Conservation (phyloP, 1,139 yeast genomes). For the Wickerhamomyces sp. region DNA sequence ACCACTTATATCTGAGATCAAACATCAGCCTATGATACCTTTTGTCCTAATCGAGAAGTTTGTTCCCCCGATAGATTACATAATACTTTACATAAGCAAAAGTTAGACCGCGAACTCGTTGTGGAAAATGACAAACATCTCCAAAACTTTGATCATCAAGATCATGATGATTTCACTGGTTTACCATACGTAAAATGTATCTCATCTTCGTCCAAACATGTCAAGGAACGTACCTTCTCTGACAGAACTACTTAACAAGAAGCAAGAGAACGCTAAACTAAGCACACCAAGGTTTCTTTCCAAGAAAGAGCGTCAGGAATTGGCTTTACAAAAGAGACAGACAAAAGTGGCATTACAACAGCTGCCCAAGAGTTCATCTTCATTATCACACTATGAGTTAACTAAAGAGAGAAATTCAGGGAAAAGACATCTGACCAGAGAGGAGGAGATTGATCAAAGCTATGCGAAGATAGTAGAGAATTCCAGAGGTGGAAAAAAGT, state of each 20-base stretch:
- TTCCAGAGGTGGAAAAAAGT: slow-evolving; percentile 30
- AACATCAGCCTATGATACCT: too few species aligned
- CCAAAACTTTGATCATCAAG: too few species aligned
- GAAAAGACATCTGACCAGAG: slow-evolving; percentile 3
- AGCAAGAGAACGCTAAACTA: slow-evolving; percentile 22
- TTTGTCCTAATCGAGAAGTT: too few species aligned
- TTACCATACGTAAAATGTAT: too few species aligned
- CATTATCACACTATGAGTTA: too few species aligned
- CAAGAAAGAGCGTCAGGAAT: slow-evolving; percentile 39
- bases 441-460: slow-evolving; percentile 20
- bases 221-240: slow-evolving; percentile 29
- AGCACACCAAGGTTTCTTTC: slow-evolving; percentile 44
- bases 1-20: too few species aligned
- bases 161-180: too few species aligned
- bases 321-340: slow-evolving; percentile 17
- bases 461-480: slow-evolving; percentile 3
- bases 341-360: slow-evolving; percentile 1
- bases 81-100: too few species aligned
- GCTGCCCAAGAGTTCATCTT: too few species aligned
- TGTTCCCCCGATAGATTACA: too few species aligned
- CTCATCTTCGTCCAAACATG: slow-evolving; percentile 4
- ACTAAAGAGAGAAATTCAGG: too few species aligned
- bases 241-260: slow-evolving; percentile 37
- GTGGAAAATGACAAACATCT: not conserved
- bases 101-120: not conserved